These are phyloP conservation scores for Sporisorium sorghi DNA, from an alignment of 1,284 basidiomycete genomes.

Conservation along the genomic window DNA sequence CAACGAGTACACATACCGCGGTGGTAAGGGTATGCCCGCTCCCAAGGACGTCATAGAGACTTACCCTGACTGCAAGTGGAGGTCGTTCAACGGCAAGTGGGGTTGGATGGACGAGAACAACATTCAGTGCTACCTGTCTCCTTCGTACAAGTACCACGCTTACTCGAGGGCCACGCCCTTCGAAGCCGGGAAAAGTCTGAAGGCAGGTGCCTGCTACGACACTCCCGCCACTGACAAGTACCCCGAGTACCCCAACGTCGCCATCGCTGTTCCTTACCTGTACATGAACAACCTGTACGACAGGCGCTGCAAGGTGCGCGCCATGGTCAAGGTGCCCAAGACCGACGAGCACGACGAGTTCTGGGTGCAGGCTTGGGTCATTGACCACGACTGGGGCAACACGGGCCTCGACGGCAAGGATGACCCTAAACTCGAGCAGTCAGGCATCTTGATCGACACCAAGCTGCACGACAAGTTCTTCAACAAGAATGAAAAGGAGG, in stretches of 20 bases:
- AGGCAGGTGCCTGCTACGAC: constrained; percentile 26
- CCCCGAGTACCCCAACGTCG: constrained; percentile 22
- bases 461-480: constrained; percentile 34
- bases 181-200: background rate
- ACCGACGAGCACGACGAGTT: constrained; percentile 28
- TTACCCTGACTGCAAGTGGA: constrained; percentile 36
- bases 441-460: constrained; percentile 33
- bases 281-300: constrained; percentile 51
- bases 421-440: constrained; percentile 7
- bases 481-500: constrained; percentile 17
- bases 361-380: constrained; percentile 39
- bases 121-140: constrained; percentile 39
- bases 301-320: constrained; percentile 47
- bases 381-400: constrained; percentile 30
- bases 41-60: constrained; percentile 22
- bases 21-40: constrained; percentile 15
- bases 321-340: constrained; percentile 44
- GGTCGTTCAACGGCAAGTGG: background rate
- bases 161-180: constrained; percentile 23
- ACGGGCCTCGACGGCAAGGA: constrained; percentile 10
- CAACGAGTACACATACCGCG: constrained; percentile 14
- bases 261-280: constrained; percentile 30
- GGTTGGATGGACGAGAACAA: constrained; percentile 36
- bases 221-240: constrained; percentile 14
- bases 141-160: constrained; percentile 42